Conservation (phyloP, 257 asterid genomes). For the Scutellaria baicalensis region DNA sequence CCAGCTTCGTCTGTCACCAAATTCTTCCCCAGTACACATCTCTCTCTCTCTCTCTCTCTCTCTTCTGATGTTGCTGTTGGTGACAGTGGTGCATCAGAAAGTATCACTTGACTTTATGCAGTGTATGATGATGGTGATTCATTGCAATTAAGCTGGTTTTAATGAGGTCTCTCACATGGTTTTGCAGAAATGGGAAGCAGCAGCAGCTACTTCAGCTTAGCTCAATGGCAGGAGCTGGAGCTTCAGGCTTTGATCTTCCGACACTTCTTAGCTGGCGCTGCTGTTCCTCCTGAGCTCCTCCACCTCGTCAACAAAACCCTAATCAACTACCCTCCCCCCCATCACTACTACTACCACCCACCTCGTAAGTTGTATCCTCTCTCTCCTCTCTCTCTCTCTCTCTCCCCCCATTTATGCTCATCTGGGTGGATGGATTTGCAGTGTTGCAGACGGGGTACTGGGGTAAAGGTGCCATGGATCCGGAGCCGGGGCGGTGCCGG, state of each 20-base stretch:
- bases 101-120: neutral
- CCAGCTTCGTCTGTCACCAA: slow-evolving; percentile 28
- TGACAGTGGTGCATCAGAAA: slow-evolving; percentile 7
- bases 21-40: slow-evolving; percentile 33
- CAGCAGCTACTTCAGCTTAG: slow-evolving; percentile 59
- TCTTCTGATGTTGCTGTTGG: neutral
- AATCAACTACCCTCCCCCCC: slow-evolving; percentile 32
- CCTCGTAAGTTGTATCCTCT: slow-evolving; percentile 29
- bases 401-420: too few relatives aligned
- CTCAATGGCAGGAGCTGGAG: slow-evolving; percentile 94
- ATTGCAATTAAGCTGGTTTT: too few relatives aligned
- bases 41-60: slow-evolving; percentile 1
- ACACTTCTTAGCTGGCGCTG: slow-evolving; percentile 69
- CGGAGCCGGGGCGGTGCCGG: slow-evolving; percentile 95
- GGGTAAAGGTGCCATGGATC: slow-evolving; percentile 83
- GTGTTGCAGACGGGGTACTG: slow-evolving; percentile 72
- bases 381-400: neutral
- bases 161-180: too few relatives aligned
- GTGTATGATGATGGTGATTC: too few relatives aligned
- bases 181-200: slow-evolving; percentile 46
- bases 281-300: slow-evolving; percentile 75
- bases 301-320: slow-evolving; percentile 67
- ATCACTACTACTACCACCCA: slow-evolving; percentile 31
- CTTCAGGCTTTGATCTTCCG: slow-evolving; percentile 79
- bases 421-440: neutral